Evolutionary conservation across 2,329 filamentous ascomycete species (phyloP).

Genomic region (Samsoniella hepiali): DNA sequence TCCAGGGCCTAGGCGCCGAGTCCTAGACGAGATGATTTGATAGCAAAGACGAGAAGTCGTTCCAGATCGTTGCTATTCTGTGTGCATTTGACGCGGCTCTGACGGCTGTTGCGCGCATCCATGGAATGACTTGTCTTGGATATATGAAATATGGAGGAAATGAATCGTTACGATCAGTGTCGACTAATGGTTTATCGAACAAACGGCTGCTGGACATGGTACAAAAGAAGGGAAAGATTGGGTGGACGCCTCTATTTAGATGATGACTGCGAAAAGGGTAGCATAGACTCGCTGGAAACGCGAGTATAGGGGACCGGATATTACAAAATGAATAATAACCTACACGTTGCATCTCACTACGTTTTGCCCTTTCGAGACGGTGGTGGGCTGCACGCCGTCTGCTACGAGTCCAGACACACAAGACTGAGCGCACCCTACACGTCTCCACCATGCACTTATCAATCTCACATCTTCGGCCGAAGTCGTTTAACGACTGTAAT

Average conservation of each 20-base stretch:
- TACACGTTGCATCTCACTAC: background rate
- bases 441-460: too few species aligned
- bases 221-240: background rate
- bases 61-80: background rate
- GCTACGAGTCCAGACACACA: too few species aligned
- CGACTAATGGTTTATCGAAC: background rate
- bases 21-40: constrained; percentile 1
- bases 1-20: constrained; percentile 56
- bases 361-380: background rate
- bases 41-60: background rate
- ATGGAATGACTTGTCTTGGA: constrained; percentile 11
- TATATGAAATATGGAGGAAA: background rate
- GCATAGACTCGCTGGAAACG: constrained; percentile 20
- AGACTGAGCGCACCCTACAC: too few species aligned
- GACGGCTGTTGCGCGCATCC: background rate
- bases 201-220: background rate
- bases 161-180: background rate
- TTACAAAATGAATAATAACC: constrained; percentile 15
- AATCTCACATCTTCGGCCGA: background rate
- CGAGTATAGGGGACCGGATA: constrained; percentile 12
- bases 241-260: constrained; percentile 3
- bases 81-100: background rate
- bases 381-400: too few species aligned
- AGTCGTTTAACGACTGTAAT: too few species aligned
- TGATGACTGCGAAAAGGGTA: constrained; percentile 15